Base-by-base conservation (phyloP, 768 basidiomycete genomes). In the Tricholoma bakamatsutake region DNA sequence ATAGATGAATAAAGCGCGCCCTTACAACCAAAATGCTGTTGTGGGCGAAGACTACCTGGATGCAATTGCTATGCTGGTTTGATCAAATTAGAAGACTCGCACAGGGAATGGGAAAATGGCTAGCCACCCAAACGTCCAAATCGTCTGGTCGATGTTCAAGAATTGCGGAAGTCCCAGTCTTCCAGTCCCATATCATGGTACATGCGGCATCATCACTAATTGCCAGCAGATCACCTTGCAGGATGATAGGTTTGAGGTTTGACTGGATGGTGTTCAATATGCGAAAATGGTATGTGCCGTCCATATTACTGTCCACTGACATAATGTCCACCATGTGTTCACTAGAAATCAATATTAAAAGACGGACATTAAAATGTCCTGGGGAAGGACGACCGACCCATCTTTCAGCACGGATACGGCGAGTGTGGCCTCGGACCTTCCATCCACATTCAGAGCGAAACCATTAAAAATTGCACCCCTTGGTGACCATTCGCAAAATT, bases 121-220 rank as follows among this genome's bases (percentile, higher is more conserved):
- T 62, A 56, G 71, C 70, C 70, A 72, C 68, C 58, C 63, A 62
- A 50, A 65, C 42, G 50, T 66, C 61, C 43, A 62, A 46, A 52
- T 67, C 59, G n/a, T 70, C 58, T 45, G 56, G 64, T 0, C 67
- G 60, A 58, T 78, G 73, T 50, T 72, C 71, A 17, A 85, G 67
- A 3, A 80, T 62, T 0, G 81, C 84, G 17, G 72, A 76, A 1
- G 72, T 71, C 30, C 72, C 70, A 0, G 72, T 70, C 58, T 67
- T 74, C 83, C 83, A 85, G 58, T 88, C 79, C 64, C 75, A 73
- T 42, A 87, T 68, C n/a, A 75, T 66, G 0, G 81, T 82, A 50
- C 77, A 74, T 0, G 76, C 71, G 12, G 68, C 63, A 48, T 83
- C 75, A 56, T 88, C 81, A 51, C 79, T 77, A 34, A 85, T 65